Evolutionary conservation across 208 protist genomes (phyloP), one percentile per base, ranked within the genome.

Genomic region (Wallacemonas sp.): DNA sequence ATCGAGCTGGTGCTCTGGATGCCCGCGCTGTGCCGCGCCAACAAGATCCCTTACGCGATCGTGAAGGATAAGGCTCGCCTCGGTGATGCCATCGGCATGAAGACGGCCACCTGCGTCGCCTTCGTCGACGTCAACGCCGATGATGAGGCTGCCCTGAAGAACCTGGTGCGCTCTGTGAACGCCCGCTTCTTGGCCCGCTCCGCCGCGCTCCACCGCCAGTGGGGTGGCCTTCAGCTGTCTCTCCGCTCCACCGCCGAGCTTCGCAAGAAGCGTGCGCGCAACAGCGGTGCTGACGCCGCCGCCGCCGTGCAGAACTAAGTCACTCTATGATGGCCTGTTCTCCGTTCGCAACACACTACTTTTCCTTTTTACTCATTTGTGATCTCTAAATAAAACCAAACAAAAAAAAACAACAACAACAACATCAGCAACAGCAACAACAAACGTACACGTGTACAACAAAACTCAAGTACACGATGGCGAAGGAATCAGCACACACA

Each of bases 1-100:
- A 93, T 99, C 68, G 99, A 99, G 89, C 78, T 99, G 19, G 98
- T 99, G 60, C 58, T 99, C 26, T 99, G 96, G 96, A 88, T 99
- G 45, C 99, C 99, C 51, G 92, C 98, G 62, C 96, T 99, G 21
- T 99, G 99, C 95, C 86, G 94, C 63, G 98, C 99, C 79, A 96
- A 99, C 80, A 97, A 99, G 60, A 91, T 99, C 58, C 99, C 99
- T 44, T 99, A 99, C 90, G 97, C 92, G 78, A 99, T 99, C 72
- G 98, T 99, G 72, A 99, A 99, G 91, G 87, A 95, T 73, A 99
- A 99, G 96, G 81, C 98, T 19, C 86, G 96, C 61, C 95, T 99
- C 30, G 99, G 99, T 70, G 58, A 95, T 47, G 70, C 99, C 8
- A 94, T 99, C 22, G 94, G 98, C 79, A 75, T 93, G 84, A 99